Base-by-base conservation (phyloP, 192 early-diverging fungal genomes). In the Podila verticillata region DNA sequence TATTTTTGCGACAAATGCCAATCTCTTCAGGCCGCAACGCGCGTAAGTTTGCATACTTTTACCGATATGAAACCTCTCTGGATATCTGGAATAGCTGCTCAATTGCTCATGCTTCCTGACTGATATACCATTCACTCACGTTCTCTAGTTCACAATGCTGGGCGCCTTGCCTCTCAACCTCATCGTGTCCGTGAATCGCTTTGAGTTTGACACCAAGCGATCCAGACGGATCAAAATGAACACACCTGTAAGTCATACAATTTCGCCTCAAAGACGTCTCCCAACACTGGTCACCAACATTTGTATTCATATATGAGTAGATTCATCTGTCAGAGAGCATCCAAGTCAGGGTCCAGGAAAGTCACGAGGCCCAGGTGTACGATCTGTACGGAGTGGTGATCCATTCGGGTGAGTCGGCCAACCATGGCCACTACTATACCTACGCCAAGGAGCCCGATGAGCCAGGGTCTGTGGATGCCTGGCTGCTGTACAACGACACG, bases 361-460 rank as follows among this genome's bases (percentile, higher is more conserved):
- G 59, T 5, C 69, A 62, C 12, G 65, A 64, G 17, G 22, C 61
- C 22, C 59, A 56, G 26, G 44, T 24, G 7, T 87, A 87, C 49
- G 66, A 75, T 32, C 72, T 87, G 17, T 86, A 77, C 20, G 84
- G 84, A 12, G 84, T 88, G 7, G 75, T 87, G 1, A 64, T 87
- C 30, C 87, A 87, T 44, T 75, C 87, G 15, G 87, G 87, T 5
- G 68, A 65, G 24, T 75, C 79, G 3, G 84, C 84, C 0, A 82
- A 87, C 61, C 84, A 87, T 71, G 87, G 87, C 4, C 87, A 87
- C 68, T 87, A 87, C 51, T 87, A 87, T 57, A 80, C 87, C 1
- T 87, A 79, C 48, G 86, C 82, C 13, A 82, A 61, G 48, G 80
- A 87, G 31, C 72, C 66, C 48, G 70, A 51, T 68, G 34, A 12